Percentiles rank a stretch among this genome's conserved stretches.
Evolutionary conservation across 345 rosid genomes (phyloP).

Genomic region (Orychophragmus violaceus): DNA sequence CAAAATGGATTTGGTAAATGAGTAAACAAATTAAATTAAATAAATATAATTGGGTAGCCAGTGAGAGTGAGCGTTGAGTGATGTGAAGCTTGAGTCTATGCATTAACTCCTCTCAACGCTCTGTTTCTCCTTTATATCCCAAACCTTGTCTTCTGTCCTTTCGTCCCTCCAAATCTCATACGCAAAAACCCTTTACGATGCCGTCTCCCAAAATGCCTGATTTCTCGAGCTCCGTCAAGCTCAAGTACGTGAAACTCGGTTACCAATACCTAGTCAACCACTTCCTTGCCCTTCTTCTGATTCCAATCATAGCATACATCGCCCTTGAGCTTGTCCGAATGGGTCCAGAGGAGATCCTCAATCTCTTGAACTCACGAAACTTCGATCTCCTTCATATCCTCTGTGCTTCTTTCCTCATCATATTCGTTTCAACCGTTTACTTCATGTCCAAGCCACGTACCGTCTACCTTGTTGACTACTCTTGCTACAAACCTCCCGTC

Average conservation of each 20-base stretch:
- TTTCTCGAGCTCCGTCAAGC: conserved; percentile 52
- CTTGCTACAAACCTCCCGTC: conserved; percentile 57
- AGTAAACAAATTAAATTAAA: neutral
- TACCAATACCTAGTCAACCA: conserved; percentile 66
- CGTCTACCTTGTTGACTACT: conserved; percentile 54
- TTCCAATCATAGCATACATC: conserved; percentile 48
- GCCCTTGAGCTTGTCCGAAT: conserved; percentile 40
- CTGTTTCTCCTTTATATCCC: conserved; percentile 16
- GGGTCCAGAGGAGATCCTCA: conserved; percentile 45
- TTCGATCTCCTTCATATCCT: conserved; percentile 39
- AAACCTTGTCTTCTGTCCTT: neutral
- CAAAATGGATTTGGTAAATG: neutral
- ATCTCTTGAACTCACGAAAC: conserved; percentile 41
- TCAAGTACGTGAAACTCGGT: conserved; percentile 64
- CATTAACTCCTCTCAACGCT: conserved; percentile 25
- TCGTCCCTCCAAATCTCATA: neutral
- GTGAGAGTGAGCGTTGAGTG: conserved; percentile 17
- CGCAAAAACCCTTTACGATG: conserved; percentile 14
- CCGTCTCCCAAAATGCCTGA: conserved; percentile 43
- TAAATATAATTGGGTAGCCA: neutral
- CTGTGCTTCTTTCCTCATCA: conserved; percentile 35
- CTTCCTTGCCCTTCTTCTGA: conserved; percentile 42
- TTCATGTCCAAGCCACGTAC: conserved; percentile 59
- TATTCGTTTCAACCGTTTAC: conserved; percentile 46
- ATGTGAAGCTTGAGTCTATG: conserved; percentile 8